phyloP scores from a whole-genome alignment of 306 rosid genomes.

The Cucumis cinereus region DNA sequence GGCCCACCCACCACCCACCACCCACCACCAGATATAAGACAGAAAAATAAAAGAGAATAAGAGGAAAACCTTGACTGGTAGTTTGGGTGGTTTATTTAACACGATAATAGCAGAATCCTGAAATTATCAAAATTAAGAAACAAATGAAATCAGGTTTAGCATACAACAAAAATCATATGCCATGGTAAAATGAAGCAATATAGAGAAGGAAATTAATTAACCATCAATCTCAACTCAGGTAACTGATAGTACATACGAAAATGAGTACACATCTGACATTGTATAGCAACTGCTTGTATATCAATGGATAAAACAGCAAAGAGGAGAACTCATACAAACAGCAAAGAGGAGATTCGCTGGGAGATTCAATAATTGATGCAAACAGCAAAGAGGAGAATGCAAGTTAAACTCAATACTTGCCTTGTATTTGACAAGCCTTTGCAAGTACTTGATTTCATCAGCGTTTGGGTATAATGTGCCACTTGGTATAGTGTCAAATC shows the following conservation, averaged over 20 bases:
- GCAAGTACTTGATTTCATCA: slow-evolving; percentile 83
- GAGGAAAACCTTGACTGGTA: slow-evolving; percentile 74
- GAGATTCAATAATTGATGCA: no score
- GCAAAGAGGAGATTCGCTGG: no score
- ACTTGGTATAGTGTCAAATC: slow-evolving; percentile 84
- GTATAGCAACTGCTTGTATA: background rate
- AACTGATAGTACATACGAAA: background rate
- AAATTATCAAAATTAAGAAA: slow-evolving; percentile 4
- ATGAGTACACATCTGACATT: background rate
- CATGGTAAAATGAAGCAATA: background rate
- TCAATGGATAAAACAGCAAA: background rate
- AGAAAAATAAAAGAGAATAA: slow-evolving; percentile 3
- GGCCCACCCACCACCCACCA: background rate
- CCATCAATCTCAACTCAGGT: background rate
- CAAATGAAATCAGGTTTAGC: background rate
- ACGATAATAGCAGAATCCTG: slow-evolving; percentile 81
- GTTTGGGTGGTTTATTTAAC: slow-evolving; percentile 81
- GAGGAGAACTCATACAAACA: background rate
- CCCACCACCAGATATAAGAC: background rate
- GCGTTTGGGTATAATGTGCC: slow-evolving; percentile 91
- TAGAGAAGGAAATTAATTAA: background rate
- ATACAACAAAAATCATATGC: slow-evolving; percentile 5
- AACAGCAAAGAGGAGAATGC: slow-evolving; percentile 4
- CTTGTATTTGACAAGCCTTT: slow-evolving; percentile 87
- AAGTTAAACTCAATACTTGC: slow-evolving; percentile 24